A percentile compares a stretch with the other conserved stretches of the same genome.
Evolutionary conservation across 805 yeast genomes (phyloP).

Genomic region (Candida silvicultrix): DNA sequence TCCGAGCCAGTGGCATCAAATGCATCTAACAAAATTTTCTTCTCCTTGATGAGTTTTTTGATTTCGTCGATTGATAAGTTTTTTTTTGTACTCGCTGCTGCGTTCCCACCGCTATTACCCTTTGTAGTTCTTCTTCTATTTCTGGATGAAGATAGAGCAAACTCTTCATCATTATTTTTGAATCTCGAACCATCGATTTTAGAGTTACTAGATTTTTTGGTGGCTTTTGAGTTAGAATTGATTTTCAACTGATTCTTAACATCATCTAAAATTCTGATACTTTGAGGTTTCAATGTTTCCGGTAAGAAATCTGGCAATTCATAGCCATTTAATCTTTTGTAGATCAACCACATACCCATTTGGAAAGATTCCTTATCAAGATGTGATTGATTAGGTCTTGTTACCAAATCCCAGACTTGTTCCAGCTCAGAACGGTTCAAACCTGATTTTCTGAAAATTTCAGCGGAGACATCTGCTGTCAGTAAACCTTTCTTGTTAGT

Average conservation of each 20-base stretch:
- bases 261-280: conserved; percentile 66
- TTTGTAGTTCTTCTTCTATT: conserved; percentile 20
- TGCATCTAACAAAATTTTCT: conserved; percentile 57
- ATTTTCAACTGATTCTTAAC: conserved; percentile 48
- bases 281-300: conserved; percentile 86
- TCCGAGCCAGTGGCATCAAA: conserved; percentile 27
- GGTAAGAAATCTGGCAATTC: conserved; percentile 79
- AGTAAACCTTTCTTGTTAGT: conserved; percentile 59
- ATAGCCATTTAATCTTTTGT: conserved; percentile 81
- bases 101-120: neutral
- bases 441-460: conserved; percentile 87
- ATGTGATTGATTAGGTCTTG: conserved; percentile 77
- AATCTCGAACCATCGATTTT: conserved; percentile 38
- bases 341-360: conserved; percentile 94
- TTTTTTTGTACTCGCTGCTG: neutral
- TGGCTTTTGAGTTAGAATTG: conserved; percentile 5
- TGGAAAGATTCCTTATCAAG: conserved; percentile 90
- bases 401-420: conserved; percentile 84
- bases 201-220: conserved; percentile 22
- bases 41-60: conserved; percentile 67
- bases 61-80: conserved; percentile 40
- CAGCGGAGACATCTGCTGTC: conserved; percentile 81
- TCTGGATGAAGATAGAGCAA: conserved; percentile 16
- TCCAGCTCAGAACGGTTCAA: conserved; percentile 83
- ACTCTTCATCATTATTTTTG: conserved; percentile 73